Evolutionary conservation across 1,139 yeast species (phyloP).

Genomic region (Kodamaea ohmeri): DNA sequence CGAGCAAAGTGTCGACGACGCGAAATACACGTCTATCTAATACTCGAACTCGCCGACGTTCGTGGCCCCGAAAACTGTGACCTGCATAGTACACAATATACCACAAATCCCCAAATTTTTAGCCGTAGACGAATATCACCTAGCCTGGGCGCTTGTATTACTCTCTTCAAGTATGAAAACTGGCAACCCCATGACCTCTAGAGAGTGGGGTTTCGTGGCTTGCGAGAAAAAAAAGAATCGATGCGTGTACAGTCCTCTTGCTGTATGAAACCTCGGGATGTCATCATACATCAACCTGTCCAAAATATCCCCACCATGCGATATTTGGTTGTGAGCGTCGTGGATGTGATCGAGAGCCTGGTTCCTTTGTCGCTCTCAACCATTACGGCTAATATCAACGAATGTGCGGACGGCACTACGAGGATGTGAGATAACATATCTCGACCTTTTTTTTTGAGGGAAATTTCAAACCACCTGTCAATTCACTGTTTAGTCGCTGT

Average conservation of each 20-base stretch:
- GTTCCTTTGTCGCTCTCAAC: neutral
- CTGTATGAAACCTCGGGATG: neutral
- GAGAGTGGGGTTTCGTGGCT: too few relatives aligned
- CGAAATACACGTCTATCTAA: neutral
- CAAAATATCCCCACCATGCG: constrained; percentile 3
- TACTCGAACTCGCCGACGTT: neutral
- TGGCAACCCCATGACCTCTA: too few relatives aligned
- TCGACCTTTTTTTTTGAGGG: too few relatives aligned
- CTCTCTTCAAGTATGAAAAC: too few relatives aligned
- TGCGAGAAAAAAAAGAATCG: too few relatives aligned
- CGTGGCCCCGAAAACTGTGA: neutral
- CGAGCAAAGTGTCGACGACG: neutral
- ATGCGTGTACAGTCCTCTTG: too few relatives aligned
- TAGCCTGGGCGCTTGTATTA: too few relatives aligned
- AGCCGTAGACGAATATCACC: too few relatives aligned
- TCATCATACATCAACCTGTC: neutral
- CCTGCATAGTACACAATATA: neutral
- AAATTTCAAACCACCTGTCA: too few relatives aligned
- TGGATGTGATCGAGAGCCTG: constrained; percentile 2
- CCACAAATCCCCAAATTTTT: neutral
- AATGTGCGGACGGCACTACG: too few relatives aligned
- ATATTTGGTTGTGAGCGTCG: neutral
- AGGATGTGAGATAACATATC: too few relatives aligned
- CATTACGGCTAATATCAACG: neutral
- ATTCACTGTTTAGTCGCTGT: too few relatives aligned